phyloP scores from a whole-genome alignment of 2,329 filamentous ascomycete species.

The Aplosporella prunicola region DNA sequence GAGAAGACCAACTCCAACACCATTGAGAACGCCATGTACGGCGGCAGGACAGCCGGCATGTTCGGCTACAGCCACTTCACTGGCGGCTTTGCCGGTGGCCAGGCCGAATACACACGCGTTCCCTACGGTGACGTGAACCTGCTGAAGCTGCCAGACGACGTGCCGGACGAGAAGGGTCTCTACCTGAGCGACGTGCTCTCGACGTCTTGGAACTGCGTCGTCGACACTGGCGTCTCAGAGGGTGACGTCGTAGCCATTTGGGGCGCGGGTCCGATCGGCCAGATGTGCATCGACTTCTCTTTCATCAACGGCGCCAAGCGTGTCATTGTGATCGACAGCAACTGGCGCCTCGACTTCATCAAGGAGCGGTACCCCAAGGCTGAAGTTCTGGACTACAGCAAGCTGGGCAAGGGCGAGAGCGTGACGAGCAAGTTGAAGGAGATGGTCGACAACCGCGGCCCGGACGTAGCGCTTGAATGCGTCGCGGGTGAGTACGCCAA shows the following conservation, averaged over 20 bases:
- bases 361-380: slow-evolving; percentile 56
- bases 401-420: slow-evolving; percentile 51
- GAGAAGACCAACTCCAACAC: slow-evolving; percentile 70
- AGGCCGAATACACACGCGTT: slow-evolving; percentile 78
- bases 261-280: slow-evolving; percentile 79
- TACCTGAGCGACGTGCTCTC: slow-evolving; percentile 72
- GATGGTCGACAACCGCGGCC: slow-evolving; percentile 57
- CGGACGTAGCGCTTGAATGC: slow-evolving; percentile 65
- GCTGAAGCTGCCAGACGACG: slow-evolving; percentile 64
- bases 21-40: slow-evolving; percentile 66
- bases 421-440: slow-evolving; percentile 67
- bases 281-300: slow-evolving; percentile 61
- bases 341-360: slow-evolving; percentile 60
- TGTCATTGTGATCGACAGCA: slow-evolving; percentile 72
- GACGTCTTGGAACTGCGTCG: slow-evolving; percentile 73
- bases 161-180: slow-evolving; percentile 76
- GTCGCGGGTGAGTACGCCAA: slow-evolving; percentile 55
- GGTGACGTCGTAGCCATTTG: slow-evolving; percentile 73
- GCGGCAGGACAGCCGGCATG: slow-evolving; percentile 60
- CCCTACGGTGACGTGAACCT: slow-evolving; percentile 74
- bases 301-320: slow-evolving; percentile 63
- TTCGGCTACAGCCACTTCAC: slow-evolving; percentile 60
- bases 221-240: slow-evolving; percentile 72
- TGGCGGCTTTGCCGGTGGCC: slow-evolving; percentile 77
- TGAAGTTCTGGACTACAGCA: slow-evolving; percentile 59